These are phyloP conservation scores for Ascochyta clinopodiicola DNA, from an alignment of 2,329 filamentous ascomycete genomes.

Conservation along the genomic window DNA sequence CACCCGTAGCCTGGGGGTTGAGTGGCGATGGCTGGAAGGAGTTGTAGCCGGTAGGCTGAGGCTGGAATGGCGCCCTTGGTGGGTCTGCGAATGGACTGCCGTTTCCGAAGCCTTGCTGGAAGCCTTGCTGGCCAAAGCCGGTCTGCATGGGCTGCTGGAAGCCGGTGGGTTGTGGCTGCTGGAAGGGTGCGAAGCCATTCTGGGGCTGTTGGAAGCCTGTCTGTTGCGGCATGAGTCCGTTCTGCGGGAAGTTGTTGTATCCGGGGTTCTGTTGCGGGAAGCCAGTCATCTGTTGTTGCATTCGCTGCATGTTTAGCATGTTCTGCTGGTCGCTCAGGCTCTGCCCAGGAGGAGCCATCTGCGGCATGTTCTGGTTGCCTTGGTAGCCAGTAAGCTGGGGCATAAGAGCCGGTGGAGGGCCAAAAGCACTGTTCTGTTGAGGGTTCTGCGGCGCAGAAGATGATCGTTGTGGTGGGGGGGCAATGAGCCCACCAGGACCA, in stretches of 20 bases:
- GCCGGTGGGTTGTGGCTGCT: conserved; percentile 54
- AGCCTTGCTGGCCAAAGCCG: conserved; percentile 33
- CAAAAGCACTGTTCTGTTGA: conserved; percentile 70
- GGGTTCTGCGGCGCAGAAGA: conserved; percentile 85
- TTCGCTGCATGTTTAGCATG: conserved; percentile 44
- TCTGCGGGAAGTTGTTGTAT: conserved; percentile 41
- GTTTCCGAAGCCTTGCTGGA: conserved; percentile 53
- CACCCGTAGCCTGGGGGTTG: conserved; percentile 62
- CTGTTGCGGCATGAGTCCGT: conserved; percentile 48
- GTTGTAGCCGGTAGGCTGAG: conserved; percentile 51
- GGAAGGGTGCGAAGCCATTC: conserved; percentile 49
- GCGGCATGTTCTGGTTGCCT: conserved; percentile 57
- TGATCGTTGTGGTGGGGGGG: conserved; percentile 80
- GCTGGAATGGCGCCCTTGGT: conserved; percentile 54
- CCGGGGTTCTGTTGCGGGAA: conserved; percentile 47
- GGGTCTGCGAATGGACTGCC: conserved; percentile 62
- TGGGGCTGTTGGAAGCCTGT: conserved; percentile 57
- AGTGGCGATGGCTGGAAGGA: conserved; percentile 48
- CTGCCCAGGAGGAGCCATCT: conserved; percentile 75
- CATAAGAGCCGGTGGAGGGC: conserved; percentile 74
- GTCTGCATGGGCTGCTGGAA: conserved; percentile 58
- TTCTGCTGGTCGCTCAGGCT: conserved; percentile 72
- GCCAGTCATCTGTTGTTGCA: conserved; percentile 49
- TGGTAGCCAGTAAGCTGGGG: conserved; percentile 81
- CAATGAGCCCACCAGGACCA: conserved; percentile 67